Evolutionary conservation across 306 rosid genomes (phyloP).

Genomic region (Casuarina glauca): DNA sequence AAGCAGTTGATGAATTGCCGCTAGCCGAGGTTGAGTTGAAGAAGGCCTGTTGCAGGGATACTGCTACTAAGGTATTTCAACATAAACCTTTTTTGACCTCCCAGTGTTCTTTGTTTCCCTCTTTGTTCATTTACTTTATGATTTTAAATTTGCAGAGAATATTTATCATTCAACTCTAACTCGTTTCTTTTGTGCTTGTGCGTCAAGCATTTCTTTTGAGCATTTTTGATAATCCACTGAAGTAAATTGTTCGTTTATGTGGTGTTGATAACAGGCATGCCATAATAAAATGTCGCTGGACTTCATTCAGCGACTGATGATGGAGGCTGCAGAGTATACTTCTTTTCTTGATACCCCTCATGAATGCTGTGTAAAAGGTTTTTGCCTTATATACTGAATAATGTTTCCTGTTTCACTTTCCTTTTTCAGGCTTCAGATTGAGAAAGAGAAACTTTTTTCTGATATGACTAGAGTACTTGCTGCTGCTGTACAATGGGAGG

Average conservation of each 20-base stretch:
- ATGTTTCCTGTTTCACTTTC: slow-evolving; percentile 1
- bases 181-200: slow-evolving; percentile 21
- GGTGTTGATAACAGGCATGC: slow-evolving; percentile 56
- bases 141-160: slow-evolving; percentile 14
- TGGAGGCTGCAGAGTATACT: slow-evolving; percentile 62
- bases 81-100: slow-evolving; percentile 1
- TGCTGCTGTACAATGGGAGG: slow-evolving; percentile 76
- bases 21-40: slow-evolving; percentile 74
- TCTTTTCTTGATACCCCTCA: slow-evolving; percentile 23
- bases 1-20: slow-evolving; percentile 81
- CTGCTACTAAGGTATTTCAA: slow-evolving; percentile 55
- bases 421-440: slow-evolving; percentile 65
- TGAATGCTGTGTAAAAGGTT: slow-evolving; percentile 9
- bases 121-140: neutral
- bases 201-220: slow-evolving; percentile 13
- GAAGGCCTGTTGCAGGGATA: slow-evolving; percentile 79
- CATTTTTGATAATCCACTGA: slow-evolving; percentile 26
- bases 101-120: neutral
- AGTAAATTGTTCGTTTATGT: slow-evolving; percentile 13
- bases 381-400: slow-evolving; percentile 18
- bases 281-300: slow-evolving; percentile 56
- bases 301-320: slow-evolving; percentile 60
- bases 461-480: slow-evolving; percentile 48
- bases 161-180: slow-evolving; percentile 6
- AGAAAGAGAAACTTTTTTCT: slow-evolving; percentile 58